These are phyloP conservation scores for Mycena filopes DNA, from an alignment of 768 basidiomycete genomes.

Conservation along the genomic window DNA sequence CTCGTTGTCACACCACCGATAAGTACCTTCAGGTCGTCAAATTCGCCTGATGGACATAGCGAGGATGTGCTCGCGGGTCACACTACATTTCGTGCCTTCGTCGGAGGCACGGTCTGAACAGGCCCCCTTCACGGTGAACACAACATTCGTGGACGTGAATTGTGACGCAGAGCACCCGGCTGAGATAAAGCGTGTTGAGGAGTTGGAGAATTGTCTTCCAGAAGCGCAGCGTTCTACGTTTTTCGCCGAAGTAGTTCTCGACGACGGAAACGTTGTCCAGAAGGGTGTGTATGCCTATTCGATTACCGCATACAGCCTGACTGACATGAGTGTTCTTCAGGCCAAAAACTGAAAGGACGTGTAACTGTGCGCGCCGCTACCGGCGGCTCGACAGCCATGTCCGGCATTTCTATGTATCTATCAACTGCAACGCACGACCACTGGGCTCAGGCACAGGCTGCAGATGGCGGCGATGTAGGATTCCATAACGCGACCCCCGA, in stretches of 20 bases:
- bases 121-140: neutral
- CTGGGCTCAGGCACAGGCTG: slow-evolving; percentile 13
- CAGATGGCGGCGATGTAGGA: neutral
- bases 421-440: neutral
- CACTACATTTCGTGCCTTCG: slow-evolving; percentile 8
- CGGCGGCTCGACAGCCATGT: slow-evolving; percentile 16
- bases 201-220: slow-evolving; percentile 16
- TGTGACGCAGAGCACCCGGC: neutral
- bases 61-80: slow-evolving; percentile 4
- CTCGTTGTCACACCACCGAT: no score
- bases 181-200: neutral
- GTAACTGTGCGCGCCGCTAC: slow-evolving; percentile 9
- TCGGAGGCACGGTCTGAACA: neutral
- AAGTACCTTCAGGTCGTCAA: no score
- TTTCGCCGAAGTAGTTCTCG: slow-evolving; percentile 11
- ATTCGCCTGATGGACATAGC: no score
- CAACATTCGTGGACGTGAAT: no score
- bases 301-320: no score
- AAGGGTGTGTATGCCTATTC: neutral
- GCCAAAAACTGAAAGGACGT: slow-evolving; percentile 13
- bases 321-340: neutral
- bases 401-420: neutral
- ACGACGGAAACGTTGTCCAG: slow-evolving; percentile 1
- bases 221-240: slow-evolving; percentile 9
- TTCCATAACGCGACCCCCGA: neutral